Conservation (phyloP, 345 rosid species). For the Populus nigra region DNA sequence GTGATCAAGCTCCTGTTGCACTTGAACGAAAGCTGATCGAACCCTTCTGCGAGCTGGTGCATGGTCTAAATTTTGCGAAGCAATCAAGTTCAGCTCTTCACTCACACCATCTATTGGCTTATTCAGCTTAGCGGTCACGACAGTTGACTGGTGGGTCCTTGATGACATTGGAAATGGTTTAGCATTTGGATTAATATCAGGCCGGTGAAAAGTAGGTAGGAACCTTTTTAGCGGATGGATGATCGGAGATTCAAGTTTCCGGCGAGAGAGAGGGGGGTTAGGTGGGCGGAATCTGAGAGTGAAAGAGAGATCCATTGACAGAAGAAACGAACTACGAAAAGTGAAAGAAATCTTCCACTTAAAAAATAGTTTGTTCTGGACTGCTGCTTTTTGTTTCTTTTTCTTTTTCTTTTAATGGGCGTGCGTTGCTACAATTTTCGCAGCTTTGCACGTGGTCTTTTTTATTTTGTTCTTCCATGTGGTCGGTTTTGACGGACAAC, state of each 20-base stretch:
- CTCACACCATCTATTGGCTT: constrained; percentile 53
- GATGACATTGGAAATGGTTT: not conserved
- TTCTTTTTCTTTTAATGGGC: not conserved
- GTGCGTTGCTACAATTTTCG: not conserved
- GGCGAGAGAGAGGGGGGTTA: constrained; percentile 10
- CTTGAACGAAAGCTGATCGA: constrained; percentile 66
- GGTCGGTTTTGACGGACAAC: not conserved
- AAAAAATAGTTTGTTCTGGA: not conserved
- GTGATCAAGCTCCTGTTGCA: constrained; percentile 78
- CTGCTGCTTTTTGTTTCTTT: not conserved
- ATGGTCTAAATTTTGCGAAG: constrained; percentile 65
- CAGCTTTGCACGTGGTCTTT: not conserved
- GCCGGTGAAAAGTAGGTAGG: not conserved
- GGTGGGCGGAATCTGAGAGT: constrained; percentile 19
- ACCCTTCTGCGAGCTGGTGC: constrained; percentile 67
- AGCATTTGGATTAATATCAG: not conserved
- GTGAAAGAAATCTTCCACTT: not conserved
- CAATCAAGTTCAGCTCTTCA: constrained; percentile 61
- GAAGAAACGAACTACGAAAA: not conserved
- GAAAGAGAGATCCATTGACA: constrained; percentile 31
- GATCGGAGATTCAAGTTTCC: constrained; percentile 13
- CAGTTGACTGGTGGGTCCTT: not conserved
- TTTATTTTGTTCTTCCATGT: not conserved
- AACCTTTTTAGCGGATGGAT: constrained; percentile 9
- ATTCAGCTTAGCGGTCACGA: constrained; percentile 20